Base-by-base conservation (phyloP, 148 eudicot species). In the Chenopodium berlandieri region DNA sequence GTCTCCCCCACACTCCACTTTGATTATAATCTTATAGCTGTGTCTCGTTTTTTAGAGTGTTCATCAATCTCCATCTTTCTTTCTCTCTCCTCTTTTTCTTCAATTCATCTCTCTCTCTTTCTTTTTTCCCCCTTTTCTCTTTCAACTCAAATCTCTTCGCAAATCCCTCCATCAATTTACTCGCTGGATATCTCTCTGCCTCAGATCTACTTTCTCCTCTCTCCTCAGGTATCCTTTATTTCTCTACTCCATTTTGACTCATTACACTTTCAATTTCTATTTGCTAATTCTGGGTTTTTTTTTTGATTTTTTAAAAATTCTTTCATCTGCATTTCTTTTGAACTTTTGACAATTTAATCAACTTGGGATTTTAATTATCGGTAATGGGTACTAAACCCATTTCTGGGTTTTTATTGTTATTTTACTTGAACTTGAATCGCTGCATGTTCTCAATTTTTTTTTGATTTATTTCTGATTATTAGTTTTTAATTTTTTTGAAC, bases 141-240 rank as follows among this genome's bases (percentile, higher is more conserved):
- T 58, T 34, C 76, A 23, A 34, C 66, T 67, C 75, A 77, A 72
- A 71, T 77, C 79, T 50, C 68, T 76, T 75, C 50, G 30, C 32
- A n/a, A 46, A 46, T 23, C 50, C 62, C 32, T 63, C 60, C 67
- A 77, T 65, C 48, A 80, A 76, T 77, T 32, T 44, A 62, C 62
- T 86, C 70, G 79, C 85, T 79, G 82, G 85, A 85, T 89, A 82
- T 86, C 81, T 81, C 14, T 50, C 62, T 17, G 60, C 75, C 71
- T 47, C 77, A 84, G 89, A 82, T 87, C 85, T 74, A 66, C 31
- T 48, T 67, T 47, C 16, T 2, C 54, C 54, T 75, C 27, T 40
- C 9, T 80, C 32, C 2, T 65, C 64, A 64, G 82, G 79, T 72
- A 79, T 14, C 32, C 46, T 37, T 1, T 16, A 50, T 76, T 30